Percentiles rank a stretch among this genome's conserved stretches.
Evolutionary conservation across 352 stramenopile species (phyloP).

Genomic region (Globisporangium mamillatum): DNA sequence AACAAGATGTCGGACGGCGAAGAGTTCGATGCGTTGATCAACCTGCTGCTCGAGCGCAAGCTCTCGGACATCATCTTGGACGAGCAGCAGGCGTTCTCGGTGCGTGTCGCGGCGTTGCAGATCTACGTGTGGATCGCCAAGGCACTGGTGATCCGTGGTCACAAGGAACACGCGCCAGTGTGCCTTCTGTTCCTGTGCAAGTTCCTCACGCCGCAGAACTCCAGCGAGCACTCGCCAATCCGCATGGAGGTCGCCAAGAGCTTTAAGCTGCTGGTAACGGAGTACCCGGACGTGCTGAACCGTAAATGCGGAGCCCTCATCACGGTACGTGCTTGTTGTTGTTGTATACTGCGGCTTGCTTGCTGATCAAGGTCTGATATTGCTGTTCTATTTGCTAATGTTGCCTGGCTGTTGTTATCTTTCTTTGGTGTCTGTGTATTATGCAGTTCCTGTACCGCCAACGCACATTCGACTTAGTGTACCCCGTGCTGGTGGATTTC

Average conservation of each 20-base stretch:
- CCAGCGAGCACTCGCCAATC: slow-evolving; percentile 34
- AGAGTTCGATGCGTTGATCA: slow-evolving; percentile 74
- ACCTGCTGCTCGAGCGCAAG: slow-evolving; percentile 65
- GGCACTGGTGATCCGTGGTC: slow-evolving; percentile 73
- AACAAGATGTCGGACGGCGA: slow-evolving; percentile 86
- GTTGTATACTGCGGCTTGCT: not conserved
- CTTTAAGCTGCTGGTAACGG: slow-evolving; percentile 76
- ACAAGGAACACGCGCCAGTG: slow-evolving; percentile 61
- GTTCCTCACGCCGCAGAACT: slow-evolving; percentile 44
- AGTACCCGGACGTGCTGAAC: slow-evolving; percentile 80
- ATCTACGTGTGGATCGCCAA: slow-evolving; percentile 87
- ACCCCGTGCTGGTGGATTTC: slow-evolving; percentile 63
- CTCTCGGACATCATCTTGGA: slow-evolving; percentile 57
- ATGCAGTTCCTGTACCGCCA: slow-evolving; percentile 76
- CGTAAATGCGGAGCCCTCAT: slow-evolving; percentile 80
- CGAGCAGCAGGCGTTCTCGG: slow-evolving; percentile 29
- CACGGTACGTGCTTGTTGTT: slow-evolving; percentile 37
- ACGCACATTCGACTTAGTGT: slow-evolving; percentile 76
- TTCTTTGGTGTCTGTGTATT: not conserved
- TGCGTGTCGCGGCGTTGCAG: slow-evolving; percentile 66
- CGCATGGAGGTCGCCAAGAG: slow-evolving; percentile 76
- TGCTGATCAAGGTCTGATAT: not conserved
- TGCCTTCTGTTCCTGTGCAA: slow-evolving; percentile 71
- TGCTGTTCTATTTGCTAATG: not conserved
- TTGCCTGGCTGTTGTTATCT: not conserved